These are phyloP conservation scores for Bruguiera sexangula DNA, from an alignment of 345 rosid species.

Conservation along the genomic window DNA sequence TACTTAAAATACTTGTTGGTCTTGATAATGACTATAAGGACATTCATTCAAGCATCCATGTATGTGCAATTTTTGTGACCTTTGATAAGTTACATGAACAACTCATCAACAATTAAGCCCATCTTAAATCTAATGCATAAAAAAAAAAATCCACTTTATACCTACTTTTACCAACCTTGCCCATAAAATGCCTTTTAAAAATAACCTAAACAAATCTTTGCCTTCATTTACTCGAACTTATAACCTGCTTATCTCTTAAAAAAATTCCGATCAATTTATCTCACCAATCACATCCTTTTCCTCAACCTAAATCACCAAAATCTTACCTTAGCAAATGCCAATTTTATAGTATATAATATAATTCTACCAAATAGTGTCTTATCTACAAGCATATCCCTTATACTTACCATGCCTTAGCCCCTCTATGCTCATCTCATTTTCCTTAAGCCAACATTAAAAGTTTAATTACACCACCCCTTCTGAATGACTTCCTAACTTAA, in stretches of 20 bases:
- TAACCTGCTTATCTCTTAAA: fast-evolving
- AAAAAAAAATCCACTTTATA: neutral
- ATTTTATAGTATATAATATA: too few species aligned
- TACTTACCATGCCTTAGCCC: too few species aligned
- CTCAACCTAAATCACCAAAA: too few species aligned
- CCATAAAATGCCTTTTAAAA: neutral
- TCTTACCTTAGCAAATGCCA: too few species aligned
- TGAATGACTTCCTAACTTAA: neutral
- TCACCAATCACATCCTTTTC: too few species aligned
- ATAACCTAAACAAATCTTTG: too few species aligned
- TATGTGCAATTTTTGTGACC: neutral
- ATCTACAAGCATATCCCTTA: too few species aligned
- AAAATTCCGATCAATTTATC: too few species aligned
- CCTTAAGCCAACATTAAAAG: too few species aligned
- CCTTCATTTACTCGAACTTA: too few species aligned
- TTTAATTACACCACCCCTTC: neutral
- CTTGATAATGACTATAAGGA: neutral
- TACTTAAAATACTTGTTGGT: neutral
- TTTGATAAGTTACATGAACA: neutral
- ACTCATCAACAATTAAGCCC: neutral
- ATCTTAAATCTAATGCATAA: neutral
- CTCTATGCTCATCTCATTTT: too few species aligned
- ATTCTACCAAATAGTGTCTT: too few species aligned
- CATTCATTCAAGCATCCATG: neutral
- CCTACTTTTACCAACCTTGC: neutral